A percentile compares a stretch with the other conserved stretches of the same genome.
These are phyloP conservation scores for Aspergillus taichungensis DNA, from an alignment of 495 filamentous ascomycete genomes.

Conservation along the genomic window DNA sequence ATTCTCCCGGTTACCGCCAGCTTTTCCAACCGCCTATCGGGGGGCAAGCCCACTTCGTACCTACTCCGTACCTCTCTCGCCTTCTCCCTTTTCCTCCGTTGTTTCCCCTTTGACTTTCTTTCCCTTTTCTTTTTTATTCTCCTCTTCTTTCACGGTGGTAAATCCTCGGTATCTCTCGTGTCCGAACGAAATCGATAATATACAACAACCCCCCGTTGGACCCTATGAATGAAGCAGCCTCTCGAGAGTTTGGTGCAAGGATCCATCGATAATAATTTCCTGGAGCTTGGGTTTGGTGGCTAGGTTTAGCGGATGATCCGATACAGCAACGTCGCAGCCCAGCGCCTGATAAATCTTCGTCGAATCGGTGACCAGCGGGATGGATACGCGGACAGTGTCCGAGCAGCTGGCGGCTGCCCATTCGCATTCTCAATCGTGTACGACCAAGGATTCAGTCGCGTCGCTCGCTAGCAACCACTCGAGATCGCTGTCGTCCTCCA, in stretches of 20 bases:
- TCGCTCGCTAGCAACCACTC: conserved; percentile 33
- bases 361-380: conserved; percentile 21
- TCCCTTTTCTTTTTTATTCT: conserved; percentile 3
- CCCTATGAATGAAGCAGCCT: conserved; percentile 7
- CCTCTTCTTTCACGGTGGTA: too few relatives aligned
- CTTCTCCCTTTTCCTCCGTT: not conserved
- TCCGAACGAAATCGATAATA: too few relatives aligned
- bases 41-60: too few relatives aligned
- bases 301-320: not conserved
- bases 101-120: conserved; percentile 1
- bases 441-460: conserved; percentile 26
- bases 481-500: conserved; percentile 43
- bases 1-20: too few relatives aligned
- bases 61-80: too few relatives aligned
- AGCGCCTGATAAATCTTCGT: conserved; percentile 23
- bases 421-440: conserved; percentile 17
- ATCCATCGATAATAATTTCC: conserved; percentile 1
- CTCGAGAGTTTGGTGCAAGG: conserved; percentile 4
- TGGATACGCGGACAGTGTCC: conserved; percentile 22
- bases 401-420: conserved; percentile 22
- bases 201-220: too few relatives aligned
- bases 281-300: conserved; percentile 2
- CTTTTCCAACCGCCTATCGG: too few relatives aligned
- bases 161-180: too few relatives aligned
- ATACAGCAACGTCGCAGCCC: conserved; percentile 6